Percentiles rank a stretch among this genome's conserved stretches.
These are phyloP conservation scores for Leucosporidium yakuticum DNA, from an alignment of 768 basidiomycete genomes.

Conservation along the genomic window DNA sequence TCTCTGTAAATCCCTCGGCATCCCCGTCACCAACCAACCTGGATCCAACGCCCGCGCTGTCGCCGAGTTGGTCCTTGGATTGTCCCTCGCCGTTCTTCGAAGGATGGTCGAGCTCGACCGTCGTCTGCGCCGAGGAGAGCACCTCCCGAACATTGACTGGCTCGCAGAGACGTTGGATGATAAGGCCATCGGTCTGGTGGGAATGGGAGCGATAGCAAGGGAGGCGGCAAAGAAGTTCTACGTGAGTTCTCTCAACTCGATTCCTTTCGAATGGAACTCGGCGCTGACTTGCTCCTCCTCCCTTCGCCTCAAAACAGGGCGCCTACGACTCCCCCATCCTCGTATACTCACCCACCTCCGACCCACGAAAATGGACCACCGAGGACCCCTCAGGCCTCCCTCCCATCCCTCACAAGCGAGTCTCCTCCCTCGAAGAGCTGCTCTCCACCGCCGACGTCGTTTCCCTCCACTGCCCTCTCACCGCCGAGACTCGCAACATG, in stretches of 20 bases:
- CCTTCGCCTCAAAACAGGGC: slow-evolving; percentile 52
- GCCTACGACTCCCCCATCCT: slow-evolving; percentile 57
- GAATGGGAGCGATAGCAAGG: slow-evolving; percentile 55
- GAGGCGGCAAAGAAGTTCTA: slow-evolving; percentile 51
- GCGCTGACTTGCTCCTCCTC: background rate
- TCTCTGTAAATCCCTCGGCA: background rate
- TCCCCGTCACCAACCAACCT: slow-evolving; percentile 24
- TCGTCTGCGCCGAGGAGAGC: slow-evolving; percentile 2
- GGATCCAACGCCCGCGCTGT: slow-evolving; percentile 22
- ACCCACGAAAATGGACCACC: slow-evolving; percentile 52
- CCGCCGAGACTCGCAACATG: slow-evolving; percentile 51
- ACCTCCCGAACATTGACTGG: slow-evolving; percentile 1
- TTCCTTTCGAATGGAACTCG: background rate
- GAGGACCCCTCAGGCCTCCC: slow-evolving; percentile 52
- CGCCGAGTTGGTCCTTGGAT: slow-evolving; percentile 10
- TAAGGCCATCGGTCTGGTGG: slow-evolving; percentile 56
- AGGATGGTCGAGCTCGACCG: slow-evolving; percentile 14
- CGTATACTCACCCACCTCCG: slow-evolving; percentile 61
- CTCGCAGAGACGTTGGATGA: slow-evolving; percentile 40
- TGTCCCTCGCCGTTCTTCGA: slow-evolving; percentile 4
- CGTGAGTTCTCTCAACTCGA: background rate
- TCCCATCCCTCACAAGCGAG: slow-evolving; percentile 28
- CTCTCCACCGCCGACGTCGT: slow-evolving; percentile 56
- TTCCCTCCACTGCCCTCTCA: slow-evolving; percentile 58
- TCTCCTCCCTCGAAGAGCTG: slow-evolving; percentile 53